These are phyloP conservation scores for Mallotus nudiflorus DNA, from an alignment of 345 rosid species.

Conservation along the genomic window DNA sequence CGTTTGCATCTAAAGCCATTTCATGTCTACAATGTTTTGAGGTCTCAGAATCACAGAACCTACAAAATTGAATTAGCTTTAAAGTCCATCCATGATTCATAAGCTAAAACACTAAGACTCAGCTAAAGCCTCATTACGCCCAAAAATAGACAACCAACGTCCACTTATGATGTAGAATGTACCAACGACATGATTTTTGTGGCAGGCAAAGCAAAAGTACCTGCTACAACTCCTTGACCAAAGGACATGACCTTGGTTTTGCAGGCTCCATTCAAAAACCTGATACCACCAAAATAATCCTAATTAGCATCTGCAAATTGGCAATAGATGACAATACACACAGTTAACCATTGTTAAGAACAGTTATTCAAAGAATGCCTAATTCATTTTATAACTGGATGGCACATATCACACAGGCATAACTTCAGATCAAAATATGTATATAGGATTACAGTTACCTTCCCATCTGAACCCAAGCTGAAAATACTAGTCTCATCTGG, in stretches of 20 bases:
- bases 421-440: not conserved
- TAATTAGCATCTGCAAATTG: slow-evolving; percentile 18
- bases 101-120: not conserved
- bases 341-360: not conserved
- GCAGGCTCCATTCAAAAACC: slow-evolving; percentile 83
- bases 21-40: slow-evolving; percentile 43
- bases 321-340: not conserved
- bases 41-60: slow-evolving; percentile 40
- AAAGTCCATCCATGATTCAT: not conserved
- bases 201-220: slow-evolving; percentile 22
- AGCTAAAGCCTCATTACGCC: not conserved
- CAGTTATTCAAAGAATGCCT: not conserved
- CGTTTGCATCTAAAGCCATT: slow-evolving; percentile 64
- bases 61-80: slow-evolving; percentile 10
- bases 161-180: not conserved
- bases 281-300: slow-evolving; percentile 20
- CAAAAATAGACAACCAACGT: not conserved
- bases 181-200: not conserved
- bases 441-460: slow-evolving; percentile 34
- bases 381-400: not conserved
- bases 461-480: slow-evolving; percentile 70
- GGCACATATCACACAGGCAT: not conserved
- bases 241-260: slow-evolving; percentile 67
- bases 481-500: slow-evolving; percentile 72
- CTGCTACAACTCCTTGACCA: slow-evolving; percentile 67